phyloP scores from a whole-genome alignment of 257 asterid species.

The Nicotiana noctiflora region DNA sequence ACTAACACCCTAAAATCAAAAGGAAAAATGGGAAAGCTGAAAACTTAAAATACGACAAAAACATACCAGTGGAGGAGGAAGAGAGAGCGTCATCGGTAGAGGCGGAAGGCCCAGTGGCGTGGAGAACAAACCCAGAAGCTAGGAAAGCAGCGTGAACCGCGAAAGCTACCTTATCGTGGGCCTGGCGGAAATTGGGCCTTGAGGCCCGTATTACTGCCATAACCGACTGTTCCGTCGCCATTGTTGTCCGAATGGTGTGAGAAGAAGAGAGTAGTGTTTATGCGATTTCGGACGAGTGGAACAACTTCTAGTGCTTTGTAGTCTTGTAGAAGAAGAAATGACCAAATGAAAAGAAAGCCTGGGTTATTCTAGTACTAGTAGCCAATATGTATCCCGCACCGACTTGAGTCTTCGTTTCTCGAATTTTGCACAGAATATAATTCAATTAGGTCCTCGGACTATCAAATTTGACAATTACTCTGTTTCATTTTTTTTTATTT shows the following conservation, averaged over 20 bases:
- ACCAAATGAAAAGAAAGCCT: too few species aligned
- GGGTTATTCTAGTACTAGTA: too few species aligned
- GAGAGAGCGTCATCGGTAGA: conserved; percentile 41
- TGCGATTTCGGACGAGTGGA: too few species aligned
- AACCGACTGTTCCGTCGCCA: conserved; percentile 54
- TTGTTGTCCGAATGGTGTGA: background rate
- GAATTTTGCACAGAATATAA: too few species aligned
- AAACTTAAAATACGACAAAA: background rate
- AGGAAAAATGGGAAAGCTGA: background rate
- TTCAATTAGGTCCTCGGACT: too few species aligned
- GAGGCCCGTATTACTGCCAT: conserved; percentile 67
- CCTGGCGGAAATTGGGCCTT: conserved; percentile 53
- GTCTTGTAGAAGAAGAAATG: too few species aligned
- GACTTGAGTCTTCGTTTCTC: too few species aligned
- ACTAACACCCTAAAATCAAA: background rate
- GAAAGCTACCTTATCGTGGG: conserved; percentile 55
- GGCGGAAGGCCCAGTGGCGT: conserved; percentile 58
- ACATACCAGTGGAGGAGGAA: conserved; percentile 44
- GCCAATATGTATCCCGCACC: too few species aligned
- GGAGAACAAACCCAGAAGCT: conserved; percentile 58
- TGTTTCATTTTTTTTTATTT: too few species aligned
- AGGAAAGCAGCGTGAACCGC: conserved; percentile 57
- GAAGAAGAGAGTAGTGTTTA: background rate
- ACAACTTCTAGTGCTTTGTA: too few species aligned
- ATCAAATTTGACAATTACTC: too few species aligned